Evolutionary conservation across 257 asterid species (phyloP).

Genomic region (Solanum medicagineum): DNA sequence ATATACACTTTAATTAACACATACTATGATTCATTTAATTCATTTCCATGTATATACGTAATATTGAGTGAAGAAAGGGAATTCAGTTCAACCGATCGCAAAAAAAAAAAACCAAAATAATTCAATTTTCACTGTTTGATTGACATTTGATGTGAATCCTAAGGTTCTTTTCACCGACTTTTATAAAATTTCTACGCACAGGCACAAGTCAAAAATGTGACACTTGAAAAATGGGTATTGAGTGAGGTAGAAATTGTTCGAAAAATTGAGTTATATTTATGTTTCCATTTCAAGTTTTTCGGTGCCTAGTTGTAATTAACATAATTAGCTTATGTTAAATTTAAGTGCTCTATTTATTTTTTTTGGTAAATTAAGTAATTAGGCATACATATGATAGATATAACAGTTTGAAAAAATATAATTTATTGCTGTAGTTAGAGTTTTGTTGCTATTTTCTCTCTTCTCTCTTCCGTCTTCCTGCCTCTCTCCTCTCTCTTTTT

Average conservation of each 20-base stretch:
- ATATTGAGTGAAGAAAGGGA: not conserved
- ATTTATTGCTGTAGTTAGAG: too few species aligned
- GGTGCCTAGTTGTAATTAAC: not conserved
- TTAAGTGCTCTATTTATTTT: too few species aligned
- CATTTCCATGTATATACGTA: not conserved
- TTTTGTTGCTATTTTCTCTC: too few species aligned
- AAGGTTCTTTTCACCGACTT: not conserved
- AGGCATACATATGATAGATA: too few species aligned
- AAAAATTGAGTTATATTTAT: not conserved
- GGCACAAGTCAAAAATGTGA: not conserved
- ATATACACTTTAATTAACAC: not conserved
- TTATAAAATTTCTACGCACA: not conserved
- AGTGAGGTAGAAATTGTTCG: not conserved
- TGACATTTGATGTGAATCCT: not conserved
- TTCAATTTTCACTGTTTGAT: not conserved
- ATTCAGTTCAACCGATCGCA: not conserved
- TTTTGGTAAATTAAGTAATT: too few species aligned
- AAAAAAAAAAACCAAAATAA: not conserved
- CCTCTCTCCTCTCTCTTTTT: too few species aligned
- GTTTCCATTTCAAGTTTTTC: not conserved
- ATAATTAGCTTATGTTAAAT: not conserved
- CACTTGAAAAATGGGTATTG: not conserved
- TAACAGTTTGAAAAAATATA: too few species aligned
- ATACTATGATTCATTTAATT: not conserved
- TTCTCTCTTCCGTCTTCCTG: too few species aligned